phyloP scores from a whole-genome alignment of 345 rosid species.

The Toxicodendron radicans region DNA sequence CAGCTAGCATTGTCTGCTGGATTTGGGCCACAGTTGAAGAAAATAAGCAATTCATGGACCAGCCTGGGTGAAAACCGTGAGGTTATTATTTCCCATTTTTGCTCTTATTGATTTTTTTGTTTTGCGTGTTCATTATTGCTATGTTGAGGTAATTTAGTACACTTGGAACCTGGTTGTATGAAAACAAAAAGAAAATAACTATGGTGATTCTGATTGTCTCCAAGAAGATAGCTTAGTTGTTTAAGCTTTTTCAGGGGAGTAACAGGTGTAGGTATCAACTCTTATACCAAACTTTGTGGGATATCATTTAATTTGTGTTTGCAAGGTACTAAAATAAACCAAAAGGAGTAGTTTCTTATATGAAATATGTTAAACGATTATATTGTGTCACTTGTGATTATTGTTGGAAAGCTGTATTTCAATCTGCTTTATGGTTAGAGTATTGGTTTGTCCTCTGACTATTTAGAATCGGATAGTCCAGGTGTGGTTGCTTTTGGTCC shows the following conservation, averaged over 20 bases:
- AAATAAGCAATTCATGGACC: conserved; percentile 42
- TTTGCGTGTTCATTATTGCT: background rate
- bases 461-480: background rate
- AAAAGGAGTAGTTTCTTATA: background rate
- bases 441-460: background rate
- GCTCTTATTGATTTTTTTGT: no score
- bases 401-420: background rate
- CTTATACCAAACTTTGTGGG: no score
- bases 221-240: no score
- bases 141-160: background rate
- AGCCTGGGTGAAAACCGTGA: conserved; percentile 56
- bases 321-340: background rate
- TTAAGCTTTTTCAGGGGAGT: no score
- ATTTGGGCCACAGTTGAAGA: conserved; percentile 85
- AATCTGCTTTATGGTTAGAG: background rate
- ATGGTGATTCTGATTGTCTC: no score
- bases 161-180: no score
- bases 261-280: no score
- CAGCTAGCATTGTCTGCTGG: conserved; percentile 90
- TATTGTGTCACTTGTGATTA: background rate
- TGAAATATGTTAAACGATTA: background rate
- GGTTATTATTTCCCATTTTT: conserved; percentile 39
- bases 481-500: background rate
- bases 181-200: no score
- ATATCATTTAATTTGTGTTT: no score